Conservation (phyloP, 2,329 filamentous ascomycete species). For the Fusarium chlamydosporum region DNA sequence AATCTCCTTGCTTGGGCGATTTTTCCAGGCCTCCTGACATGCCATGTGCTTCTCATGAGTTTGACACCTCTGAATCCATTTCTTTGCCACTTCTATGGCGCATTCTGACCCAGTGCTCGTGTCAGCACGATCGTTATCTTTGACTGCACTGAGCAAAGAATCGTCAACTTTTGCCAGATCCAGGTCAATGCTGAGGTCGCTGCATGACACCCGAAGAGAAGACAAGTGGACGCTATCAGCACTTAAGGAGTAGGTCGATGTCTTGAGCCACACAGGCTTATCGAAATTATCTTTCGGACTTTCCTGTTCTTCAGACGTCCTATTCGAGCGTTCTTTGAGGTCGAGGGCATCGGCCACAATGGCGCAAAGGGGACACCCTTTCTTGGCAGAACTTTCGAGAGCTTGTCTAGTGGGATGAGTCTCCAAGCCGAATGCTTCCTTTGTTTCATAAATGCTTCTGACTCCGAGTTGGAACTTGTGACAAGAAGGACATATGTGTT, state of each 20-base stretch:
- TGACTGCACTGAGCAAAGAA: not conserved
- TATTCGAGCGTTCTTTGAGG: not conserved
- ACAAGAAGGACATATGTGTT: not conserved
- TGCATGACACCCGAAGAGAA: not conserved
- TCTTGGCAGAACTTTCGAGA: too few relatives aligned
- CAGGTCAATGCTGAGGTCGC: not conserved
- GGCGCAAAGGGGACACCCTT: not conserved
- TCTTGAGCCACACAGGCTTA: too few relatives aligned
- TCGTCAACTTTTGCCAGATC: not conserved
- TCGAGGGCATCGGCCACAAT: not conserved
- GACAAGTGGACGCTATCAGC: too few relatives aligned
- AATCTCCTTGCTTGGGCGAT: not conserved
- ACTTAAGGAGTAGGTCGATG: too few relatives aligned
- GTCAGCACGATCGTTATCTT: not conserved
- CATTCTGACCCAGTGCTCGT: not conserved
- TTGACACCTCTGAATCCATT: not conserved
- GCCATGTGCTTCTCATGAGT: not conserved
- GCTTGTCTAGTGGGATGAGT: rapidly evolving
- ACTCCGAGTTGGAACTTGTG: rapidly evolving
- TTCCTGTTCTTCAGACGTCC: too few relatives aligned
- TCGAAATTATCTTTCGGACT: too few relatives aligned
- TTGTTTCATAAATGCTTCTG: not conserved
- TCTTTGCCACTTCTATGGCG: not conserved
- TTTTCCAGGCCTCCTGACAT: not conserved
- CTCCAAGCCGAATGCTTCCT: not conserved